Conservation (phyloP, 1,284 basidiomycete species). For the Ceratobasidium papillatum region DNA sequence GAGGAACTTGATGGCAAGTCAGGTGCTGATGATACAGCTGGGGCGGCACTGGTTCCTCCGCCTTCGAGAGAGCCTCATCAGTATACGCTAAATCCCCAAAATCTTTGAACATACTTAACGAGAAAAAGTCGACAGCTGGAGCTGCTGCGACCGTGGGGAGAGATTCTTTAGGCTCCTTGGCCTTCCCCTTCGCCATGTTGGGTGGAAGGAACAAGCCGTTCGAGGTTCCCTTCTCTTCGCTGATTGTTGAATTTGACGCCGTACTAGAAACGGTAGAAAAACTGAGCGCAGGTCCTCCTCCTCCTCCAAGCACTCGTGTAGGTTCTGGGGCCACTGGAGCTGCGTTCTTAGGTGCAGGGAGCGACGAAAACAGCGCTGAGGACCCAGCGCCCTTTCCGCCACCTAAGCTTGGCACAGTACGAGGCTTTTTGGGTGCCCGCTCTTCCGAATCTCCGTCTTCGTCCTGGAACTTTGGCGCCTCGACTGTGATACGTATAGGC, state of each 20-base stretch:
- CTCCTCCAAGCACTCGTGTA: constrained; percentile 70
- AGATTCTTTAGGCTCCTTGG: constrained; percentile 9
- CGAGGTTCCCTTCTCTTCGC: constrained; percentile 22
- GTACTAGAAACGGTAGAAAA: constrained; percentile 57
- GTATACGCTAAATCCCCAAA: neutral
- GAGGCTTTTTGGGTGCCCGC: constrained; percentile 61
- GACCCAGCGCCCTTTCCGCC: constrained; percentile 60
- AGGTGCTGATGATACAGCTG: constrained; percentile 44
- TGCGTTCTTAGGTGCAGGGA: constrained; percentile 75
- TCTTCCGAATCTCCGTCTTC: constrained; percentile 57
- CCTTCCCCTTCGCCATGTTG: constrained; percentile 47
- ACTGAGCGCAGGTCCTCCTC: constrained; percentile 65
- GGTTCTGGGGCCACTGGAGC: constrained; percentile 54
- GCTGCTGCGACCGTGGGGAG: constrained; percentile 51
- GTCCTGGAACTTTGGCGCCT: constrained; percentile 63
- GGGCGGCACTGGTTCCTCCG: constrained; percentile 47
- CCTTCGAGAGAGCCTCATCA: constrained; percentile 17
- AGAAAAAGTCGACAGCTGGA: constrained; percentile 72
- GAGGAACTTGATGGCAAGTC: constrained; percentile 45
- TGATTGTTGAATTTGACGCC: constrained; percentile 5
- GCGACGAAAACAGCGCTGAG: constrained; percentile 74
- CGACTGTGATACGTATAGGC: constrained; percentile 75
- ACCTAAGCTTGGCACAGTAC: constrained; percentile 55
- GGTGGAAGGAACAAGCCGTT: constrained; percentile 46
- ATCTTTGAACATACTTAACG: constrained; percentile 54